Percentiles rank a stretch among this genome's conserved stretches.
These are phyloP conservation scores for Solanum hybrid DNA, from an alignment of 305 asterid species.

Conservation along the genomic window DNA sequence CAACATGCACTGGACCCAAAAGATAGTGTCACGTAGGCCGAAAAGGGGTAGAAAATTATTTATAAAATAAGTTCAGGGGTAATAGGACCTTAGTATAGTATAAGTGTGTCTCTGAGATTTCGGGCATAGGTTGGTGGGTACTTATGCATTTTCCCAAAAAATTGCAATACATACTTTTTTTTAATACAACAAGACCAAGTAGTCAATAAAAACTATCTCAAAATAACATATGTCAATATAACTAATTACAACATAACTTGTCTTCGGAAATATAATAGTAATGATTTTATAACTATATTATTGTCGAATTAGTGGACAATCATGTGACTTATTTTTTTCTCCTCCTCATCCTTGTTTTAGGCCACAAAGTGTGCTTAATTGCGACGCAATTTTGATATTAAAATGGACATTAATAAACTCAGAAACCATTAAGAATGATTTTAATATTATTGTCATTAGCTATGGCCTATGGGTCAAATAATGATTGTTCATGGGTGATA, in stretches of 20 bases:
- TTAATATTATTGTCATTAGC: neutral
- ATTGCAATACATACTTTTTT: neutral
- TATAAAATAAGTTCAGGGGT: no score
- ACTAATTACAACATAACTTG: neutral
- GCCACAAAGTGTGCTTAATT: neutral
- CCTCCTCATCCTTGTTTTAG: neutral
- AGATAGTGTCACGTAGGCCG: no score
- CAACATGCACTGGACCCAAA: no score
- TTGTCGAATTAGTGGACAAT: neutral
- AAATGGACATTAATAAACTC: neutral
- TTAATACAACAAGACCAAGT: no score
- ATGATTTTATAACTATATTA: neutral
- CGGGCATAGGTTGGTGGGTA: rapidly evolving
- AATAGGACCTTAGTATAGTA: no score
- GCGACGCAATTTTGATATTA: neutral
- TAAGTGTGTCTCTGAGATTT: no score
- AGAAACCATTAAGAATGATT: neutral
- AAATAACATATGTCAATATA: neutral
- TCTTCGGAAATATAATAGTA: neutral
- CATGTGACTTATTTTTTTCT: neutral
- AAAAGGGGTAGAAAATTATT: no score
- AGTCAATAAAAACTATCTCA: neutral
- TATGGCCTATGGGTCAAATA: neutral
- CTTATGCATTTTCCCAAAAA: no score
- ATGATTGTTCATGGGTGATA: neutral